Percentiles rank a stretch among this genome's conserved stretches.
Evolutionary conservation across 805 yeast genomes (phyloP).

Genomic region (Monosporozyma solicola): DNA sequence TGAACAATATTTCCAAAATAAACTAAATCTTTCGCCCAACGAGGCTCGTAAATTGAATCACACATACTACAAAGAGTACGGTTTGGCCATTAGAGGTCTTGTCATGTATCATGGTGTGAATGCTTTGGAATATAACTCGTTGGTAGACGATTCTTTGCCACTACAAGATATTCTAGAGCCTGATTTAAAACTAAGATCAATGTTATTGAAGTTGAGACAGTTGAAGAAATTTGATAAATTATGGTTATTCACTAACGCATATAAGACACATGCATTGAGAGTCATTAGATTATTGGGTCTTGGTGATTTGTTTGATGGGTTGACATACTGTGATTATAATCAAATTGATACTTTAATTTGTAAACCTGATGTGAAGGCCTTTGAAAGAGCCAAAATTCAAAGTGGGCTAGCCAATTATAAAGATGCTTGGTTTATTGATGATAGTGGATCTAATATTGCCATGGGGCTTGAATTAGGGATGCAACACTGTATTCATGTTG

Average conservation of each 20-base stretch:
- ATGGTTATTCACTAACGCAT: conserved; percentile 95
- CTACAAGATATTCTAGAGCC: conserved; percentile 69
- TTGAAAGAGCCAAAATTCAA: conserved; percentile 51
- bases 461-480: conserved; percentile 70
- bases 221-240: conserved; percentile 54
- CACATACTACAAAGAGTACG: conserved; percentile 76
- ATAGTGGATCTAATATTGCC: conserved; percentile 66
- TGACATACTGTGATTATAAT: conserved; percentile 82
- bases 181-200: conserved; percentile 42
- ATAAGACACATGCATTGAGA: conserved; percentile 78
- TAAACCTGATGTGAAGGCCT: conserved; percentile 77
- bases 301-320: conserved; percentile 91
- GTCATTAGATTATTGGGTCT: conserved; percentile 73
- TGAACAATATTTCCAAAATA: conserved; percentile 66
- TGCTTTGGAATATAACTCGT: conserved; percentile 77
- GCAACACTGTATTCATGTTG: conserved; percentile 60
- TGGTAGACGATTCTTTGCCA: conserved; percentile 90
- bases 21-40: conserved; percentile 52
- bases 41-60: conserved; percentile 67
- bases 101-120: conserved; percentile 57
- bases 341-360: conserved; percentile 60
- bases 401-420: conserved; percentile 37
- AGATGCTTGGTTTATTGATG: conserved; percentile 75
- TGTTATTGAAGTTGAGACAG: conserved; percentile 37
- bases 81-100: conserved; percentile 88